These are phyloP conservation scores for Trypanosoma conorhini DNA, from an alignment of 208 protist genomes.

Conservation along the genomic window DNA sequence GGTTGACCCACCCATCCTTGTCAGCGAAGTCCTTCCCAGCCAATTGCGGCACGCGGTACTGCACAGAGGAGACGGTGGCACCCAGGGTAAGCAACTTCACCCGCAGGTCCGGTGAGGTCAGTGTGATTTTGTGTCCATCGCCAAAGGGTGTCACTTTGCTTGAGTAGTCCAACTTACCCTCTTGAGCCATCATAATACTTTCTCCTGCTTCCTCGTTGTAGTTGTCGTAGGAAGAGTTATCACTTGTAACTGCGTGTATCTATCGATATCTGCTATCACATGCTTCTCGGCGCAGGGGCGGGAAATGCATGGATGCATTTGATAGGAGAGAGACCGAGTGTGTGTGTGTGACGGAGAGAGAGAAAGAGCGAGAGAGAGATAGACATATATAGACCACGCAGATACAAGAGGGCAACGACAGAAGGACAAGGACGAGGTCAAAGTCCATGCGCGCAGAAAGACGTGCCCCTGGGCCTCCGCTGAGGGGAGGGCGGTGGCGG, in stretches of 20 bases:
- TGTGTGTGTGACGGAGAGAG: too few relatives aligned
- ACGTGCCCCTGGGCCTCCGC: too few relatives aligned
- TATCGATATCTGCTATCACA: neutral
- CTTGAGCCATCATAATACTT: neutral
- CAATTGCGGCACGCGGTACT: slow-evolving; percentile 47
- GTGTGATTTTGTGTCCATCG: slow-evolving; percentile 49
- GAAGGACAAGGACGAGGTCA: too few relatives aligned
- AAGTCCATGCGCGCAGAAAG: too few relatives aligned
- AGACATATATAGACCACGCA: too few relatives aligned
- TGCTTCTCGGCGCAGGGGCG: neutral
- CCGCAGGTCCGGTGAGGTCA: slow-evolving; percentile 46
- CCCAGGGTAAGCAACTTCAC: slow-evolving; percentile 69
- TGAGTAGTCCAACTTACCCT: neutral
- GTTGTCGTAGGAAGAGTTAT: neutral
- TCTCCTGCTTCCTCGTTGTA: neutral
- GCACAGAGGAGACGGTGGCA: slow-evolving; percentile 63
- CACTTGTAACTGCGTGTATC: neutral
- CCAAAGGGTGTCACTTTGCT: slow-evolving; percentile 61
- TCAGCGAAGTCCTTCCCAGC: slow-evolving; percentile 15
- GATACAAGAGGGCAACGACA: too few relatives aligned
- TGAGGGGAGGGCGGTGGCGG: too few relatives aligned
- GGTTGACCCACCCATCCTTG: slow-evolving; percentile 67
- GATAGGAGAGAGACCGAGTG: neutral
- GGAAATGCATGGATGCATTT: slow-evolving; percentile 1
- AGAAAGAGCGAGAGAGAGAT: neutral